Evolutionary conservation across 176 grass and related monocot genomes (phyloP).

Genomic region (Oryza australiensis): DNA sequence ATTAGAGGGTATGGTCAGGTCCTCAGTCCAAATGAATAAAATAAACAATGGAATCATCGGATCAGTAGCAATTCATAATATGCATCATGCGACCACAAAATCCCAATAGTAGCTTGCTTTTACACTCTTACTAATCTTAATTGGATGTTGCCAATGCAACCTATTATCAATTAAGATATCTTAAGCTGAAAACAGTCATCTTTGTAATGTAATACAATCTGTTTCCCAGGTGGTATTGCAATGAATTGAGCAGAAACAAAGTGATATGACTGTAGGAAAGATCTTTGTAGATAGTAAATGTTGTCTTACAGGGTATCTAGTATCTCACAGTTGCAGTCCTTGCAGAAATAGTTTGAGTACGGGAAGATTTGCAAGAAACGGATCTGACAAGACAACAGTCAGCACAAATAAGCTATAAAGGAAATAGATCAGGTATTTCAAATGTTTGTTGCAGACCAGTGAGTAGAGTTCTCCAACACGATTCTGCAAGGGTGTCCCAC

Average conservation of each 20-base stretch:
- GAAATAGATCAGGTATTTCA: constrained; percentile 13
- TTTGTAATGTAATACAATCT: constrained; percentile 1
- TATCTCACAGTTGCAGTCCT: constrained; percentile 81
- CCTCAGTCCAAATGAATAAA: constrained; percentile 27
- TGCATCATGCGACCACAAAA: neutral
- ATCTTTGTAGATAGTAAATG: constrained; percentile 1
- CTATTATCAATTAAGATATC: constrained; percentile 15
- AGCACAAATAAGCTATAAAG: constrained; percentile 32
- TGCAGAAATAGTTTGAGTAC: constrained; percentile 92
- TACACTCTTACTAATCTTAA: constrained; percentile 4
- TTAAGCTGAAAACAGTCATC: neutral
- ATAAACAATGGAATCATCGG: neutral
- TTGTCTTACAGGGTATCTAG: constrained; percentile 66
- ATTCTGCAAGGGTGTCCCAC: constrained; percentile 97
- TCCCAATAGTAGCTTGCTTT: neutral
- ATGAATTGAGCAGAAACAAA: neutral
- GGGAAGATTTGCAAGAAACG: constrained; percentile 95
- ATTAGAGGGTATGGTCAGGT: constrained; percentile 32
- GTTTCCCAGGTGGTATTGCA: neutral
- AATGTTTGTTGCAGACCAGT: constrained; percentile 53
- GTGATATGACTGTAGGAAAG: neutral
- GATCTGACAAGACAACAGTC: constrained; percentile 58
- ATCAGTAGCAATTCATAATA: constrained; percentile 4
- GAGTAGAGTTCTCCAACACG: constrained; percentile 99
- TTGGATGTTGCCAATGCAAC: neutral